Evolutionary conservation across 345 rosid genomes (phyloP).

Genomic region (Syzygium aromaticum): DNA sequence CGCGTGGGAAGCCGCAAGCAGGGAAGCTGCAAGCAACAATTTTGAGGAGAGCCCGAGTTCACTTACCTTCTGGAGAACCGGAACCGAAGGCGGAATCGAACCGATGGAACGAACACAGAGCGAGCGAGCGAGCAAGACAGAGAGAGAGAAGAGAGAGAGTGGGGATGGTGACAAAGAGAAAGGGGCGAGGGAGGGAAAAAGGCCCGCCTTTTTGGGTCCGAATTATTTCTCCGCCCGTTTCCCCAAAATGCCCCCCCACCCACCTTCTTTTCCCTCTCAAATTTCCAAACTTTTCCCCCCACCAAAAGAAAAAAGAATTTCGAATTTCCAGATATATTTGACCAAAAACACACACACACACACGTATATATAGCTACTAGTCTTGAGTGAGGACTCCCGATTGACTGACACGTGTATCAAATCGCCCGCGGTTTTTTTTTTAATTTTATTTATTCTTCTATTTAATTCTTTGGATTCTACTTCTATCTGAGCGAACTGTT

Average conservation of each 20-base stretch:
- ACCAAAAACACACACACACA: neutral
- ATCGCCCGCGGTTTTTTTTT: neutral
- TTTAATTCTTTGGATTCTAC: neutral
- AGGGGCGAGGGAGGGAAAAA: conserved; percentile 6
- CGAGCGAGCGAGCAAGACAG: neutral
- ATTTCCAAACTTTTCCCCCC: neutral
- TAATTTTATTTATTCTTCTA: neutral
- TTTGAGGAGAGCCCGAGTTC: neutral
- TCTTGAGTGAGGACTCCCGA: neutral
- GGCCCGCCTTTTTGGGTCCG: neutral
- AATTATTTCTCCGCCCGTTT: neutral
- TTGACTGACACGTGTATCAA: neutral
- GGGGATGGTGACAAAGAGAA: conserved; percentile 7
- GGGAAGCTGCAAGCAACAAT: neutral
- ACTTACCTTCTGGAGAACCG: neutral
- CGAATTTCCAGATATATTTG: neutral
- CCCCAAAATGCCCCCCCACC: conserved; percentile 3
- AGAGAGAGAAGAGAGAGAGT: neutral
- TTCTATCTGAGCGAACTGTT: neutral
- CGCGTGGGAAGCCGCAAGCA: neutral
- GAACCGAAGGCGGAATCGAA: neutral
- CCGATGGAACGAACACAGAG: neutral
- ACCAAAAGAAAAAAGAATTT: neutral
- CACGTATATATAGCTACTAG: neutral
- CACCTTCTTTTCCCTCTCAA: neutral